A percentile compares a stretch with the other conserved stretches of the same genome.
Conservation (phyloP, 768 basidiomycete species). For the Lactarius sp. region DNA sequence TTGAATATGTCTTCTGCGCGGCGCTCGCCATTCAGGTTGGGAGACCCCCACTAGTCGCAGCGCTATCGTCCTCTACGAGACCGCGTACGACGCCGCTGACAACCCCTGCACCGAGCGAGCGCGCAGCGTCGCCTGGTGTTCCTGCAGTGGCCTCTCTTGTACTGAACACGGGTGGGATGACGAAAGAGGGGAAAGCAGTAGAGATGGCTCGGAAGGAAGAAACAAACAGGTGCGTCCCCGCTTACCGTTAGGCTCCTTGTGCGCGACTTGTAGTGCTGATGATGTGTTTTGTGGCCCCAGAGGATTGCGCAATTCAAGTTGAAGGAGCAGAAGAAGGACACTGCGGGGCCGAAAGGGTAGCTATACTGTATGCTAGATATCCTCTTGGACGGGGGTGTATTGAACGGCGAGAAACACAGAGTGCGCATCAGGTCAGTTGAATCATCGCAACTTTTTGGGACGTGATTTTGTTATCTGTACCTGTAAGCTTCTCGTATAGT, state of each 20-base stretch:
- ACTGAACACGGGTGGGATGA: constrained; percentile 46
- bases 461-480: no score
- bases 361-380: background rate
- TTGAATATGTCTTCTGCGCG: background rate
- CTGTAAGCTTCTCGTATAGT: no score
- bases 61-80: constrained; percentile 1
- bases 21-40: background rate
- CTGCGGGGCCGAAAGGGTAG: constrained; percentile 20
- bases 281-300: background rate
- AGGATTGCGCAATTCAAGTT: constrained; percentile 39
- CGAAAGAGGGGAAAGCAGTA: constrained; percentile 90
- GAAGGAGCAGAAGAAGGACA: constrained; percentile 64
- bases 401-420: background rate
- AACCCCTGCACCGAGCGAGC: constrained; percentile 19
- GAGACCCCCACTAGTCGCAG: background rate
- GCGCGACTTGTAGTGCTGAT: background rate
- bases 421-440: no score
- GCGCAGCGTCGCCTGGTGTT: constrained; percentile 26
- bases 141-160: constrained; percentile 11
- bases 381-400: background rate
- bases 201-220: constrained; percentile 94
- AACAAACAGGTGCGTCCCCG: constrained; percentile 62
- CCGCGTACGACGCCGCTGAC: constrained; percentile 10
- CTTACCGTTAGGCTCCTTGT: background rate
- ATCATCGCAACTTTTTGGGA: no score